These are phyloP conservation scores for Austroboletus novae-zelandiae DNA, from an alignment of 1,284 basidiomycete species.

Conservation along the genomic window DNA sequence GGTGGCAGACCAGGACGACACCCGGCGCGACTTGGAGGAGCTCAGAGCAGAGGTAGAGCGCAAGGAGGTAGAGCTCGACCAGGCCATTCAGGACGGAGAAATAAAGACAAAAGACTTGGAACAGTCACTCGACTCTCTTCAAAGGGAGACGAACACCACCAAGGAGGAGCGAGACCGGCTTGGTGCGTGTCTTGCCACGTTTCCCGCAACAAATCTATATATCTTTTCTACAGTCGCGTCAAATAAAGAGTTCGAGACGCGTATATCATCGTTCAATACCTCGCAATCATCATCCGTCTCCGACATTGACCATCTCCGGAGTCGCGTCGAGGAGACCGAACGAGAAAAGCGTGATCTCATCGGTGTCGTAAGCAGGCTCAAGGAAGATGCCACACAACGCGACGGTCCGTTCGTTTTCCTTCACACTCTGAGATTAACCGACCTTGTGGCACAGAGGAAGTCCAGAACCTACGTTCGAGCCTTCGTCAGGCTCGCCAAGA, in stretches of 20 bases:
- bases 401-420: conserved; percentile 47
- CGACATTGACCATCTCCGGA: conserved; percentile 57
- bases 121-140: conserved; percentile 44
- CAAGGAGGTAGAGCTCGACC: conserved; percentile 76
- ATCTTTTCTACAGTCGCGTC: conserved; percentile 42
- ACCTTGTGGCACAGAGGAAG: conserved; percentile 51
- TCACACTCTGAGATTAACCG: background rate
- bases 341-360: conserved; percentile 80
- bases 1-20: conserved; percentile 49
- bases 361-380: conserved; percentile 67
- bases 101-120: conserved; percentile 55
- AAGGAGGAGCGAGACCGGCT: conserved; percentile 64
- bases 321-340: conserved; percentile 66
- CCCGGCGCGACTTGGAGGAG: conserved; percentile 62
- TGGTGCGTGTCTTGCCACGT: conserved; percentile 40
- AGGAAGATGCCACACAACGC: conserved; percentile 65
- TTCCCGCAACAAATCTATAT: conserved; percentile 5
- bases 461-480: conserved; percentile 61
- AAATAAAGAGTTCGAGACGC: conserved; percentile 50
- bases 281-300: conserved; percentile 58
- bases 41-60: conserved; percentile 58
- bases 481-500: conserved; percentile 76
- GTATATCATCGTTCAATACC: conserved; percentile 50
- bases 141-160: conserved; percentile 51
- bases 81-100: conserved; percentile 73